phyloP scores from a whole-genome alignment of 1,284 basidiomycete genomes.

The Irpex sp. region DNA sequence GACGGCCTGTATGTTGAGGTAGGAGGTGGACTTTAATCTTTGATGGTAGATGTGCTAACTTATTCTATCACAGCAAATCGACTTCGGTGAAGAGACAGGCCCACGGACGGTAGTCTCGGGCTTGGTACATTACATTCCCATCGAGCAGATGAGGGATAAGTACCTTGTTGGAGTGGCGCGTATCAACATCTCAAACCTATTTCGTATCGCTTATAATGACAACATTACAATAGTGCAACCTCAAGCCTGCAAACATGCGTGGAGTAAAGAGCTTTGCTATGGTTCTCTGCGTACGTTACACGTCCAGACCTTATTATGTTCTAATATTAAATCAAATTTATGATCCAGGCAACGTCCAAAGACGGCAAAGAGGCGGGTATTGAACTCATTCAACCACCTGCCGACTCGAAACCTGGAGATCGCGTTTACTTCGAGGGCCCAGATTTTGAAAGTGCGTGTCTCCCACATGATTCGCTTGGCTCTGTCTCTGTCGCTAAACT shows the following conservation, averaged over 20 bases:
- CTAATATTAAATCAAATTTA: not conserved
- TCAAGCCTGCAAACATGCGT: constrained; percentile 95
- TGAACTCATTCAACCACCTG: constrained; percentile 86
- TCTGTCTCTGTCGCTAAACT: not conserved
- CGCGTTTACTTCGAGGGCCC: constrained; percentile 90
- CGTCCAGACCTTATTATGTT: not conserved
- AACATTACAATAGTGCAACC: constrained; percentile 65
- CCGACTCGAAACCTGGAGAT: constrained; percentile 86
- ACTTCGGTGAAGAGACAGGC: constrained; percentile 90
- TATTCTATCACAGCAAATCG: constrained; percentile 68
- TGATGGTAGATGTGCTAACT: too few relatives aligned
- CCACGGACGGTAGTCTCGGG: constrained; percentile 94
- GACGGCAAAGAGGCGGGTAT: constrained; percentile 90
- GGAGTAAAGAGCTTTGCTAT: constrained; percentile 96
- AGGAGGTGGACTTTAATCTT: too few relatives aligned
- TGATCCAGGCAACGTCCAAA: constrained; percentile 73
- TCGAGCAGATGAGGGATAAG: constrained; percentile 87
- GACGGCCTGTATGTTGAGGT: constrained; percentile 89
- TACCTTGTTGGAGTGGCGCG: constrained; percentile 84
- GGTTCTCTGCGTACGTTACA: constrained; percentile 78
- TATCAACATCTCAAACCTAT: constrained; percentile 8
- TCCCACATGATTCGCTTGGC: constrained; percentile 1
- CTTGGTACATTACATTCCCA: constrained; percentile 91
- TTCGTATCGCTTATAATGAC: not conserved
- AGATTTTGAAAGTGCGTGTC: constrained; percentile 69